Conservation (phyloP, 2,329 filamentous ascomycete species). For the Diaporthe humulicola region DNA sequence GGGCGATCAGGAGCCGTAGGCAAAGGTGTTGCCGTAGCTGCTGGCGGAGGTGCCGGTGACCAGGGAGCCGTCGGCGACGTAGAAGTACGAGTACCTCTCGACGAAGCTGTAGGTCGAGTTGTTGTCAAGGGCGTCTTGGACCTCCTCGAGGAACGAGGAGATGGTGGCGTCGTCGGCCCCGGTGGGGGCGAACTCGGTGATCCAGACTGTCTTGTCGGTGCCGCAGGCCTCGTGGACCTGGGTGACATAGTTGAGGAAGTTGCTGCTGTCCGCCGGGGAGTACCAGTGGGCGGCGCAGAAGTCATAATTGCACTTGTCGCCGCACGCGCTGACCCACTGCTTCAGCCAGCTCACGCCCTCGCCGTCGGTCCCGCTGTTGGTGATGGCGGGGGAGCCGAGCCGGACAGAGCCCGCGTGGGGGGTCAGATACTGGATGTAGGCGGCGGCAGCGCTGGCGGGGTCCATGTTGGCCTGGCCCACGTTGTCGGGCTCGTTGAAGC, state of each 20-base stretch:
- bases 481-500: slow-evolving; percentile 81
- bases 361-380: slow-evolving; percentile 65
- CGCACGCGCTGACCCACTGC: slow-evolving; percentile 65
- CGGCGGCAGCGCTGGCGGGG: slow-evolving; percentile 63
- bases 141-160: slow-evolving; percentile 61
- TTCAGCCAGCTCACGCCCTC: slow-evolving; percentile 70
- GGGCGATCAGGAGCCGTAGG: slow-evolving; percentile 50
- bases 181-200: slow-evolving; percentile 74
- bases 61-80: slow-evolving; percentile 59
- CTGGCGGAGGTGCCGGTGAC: slow-evolving; percentile 57
- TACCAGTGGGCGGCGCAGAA: slow-evolving; percentile 77
- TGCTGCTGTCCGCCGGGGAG: slow-evolving; percentile 59
- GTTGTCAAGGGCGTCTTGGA: slow-evolving; percentile 63
- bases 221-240: slow-evolving; percentile 60
- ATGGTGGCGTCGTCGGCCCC: slow-evolving; percentile 57
- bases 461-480: slow-evolving; percentile 69
- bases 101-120: slow-evolving; percentile 62
- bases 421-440: slow-evolving; percentile 68
- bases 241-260: slow-evolving; percentile 68
- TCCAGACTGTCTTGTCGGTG: slow-evolving; percentile 66
- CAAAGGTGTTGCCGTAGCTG: slow-evolving; percentile 63
- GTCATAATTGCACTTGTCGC: slow-evolving; percentile 65
- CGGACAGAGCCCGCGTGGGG: slow-evolving; percentile 64
- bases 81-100: slow-evolving; percentile 71
- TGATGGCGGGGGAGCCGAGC: slow-evolving; percentile 72